Evolutionary conservation across 768 basidiomycete species (phyloP).

Genomic region (Megacollybia marginata): DNA sequence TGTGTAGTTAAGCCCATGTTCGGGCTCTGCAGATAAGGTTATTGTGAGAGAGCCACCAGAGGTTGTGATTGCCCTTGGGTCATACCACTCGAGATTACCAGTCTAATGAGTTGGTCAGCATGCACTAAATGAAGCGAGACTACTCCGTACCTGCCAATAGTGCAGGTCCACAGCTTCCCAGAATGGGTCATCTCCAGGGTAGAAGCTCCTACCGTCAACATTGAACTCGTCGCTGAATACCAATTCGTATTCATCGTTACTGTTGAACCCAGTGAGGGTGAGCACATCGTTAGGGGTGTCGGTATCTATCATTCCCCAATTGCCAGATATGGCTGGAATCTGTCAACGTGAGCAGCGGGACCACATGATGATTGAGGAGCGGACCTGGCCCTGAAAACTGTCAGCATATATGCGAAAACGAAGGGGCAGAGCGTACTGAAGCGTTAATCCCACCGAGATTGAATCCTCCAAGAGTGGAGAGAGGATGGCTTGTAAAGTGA

Average conservation of each 20-base stretch:
- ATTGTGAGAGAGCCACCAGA: slow-evolving; percentile 40
- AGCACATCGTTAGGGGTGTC: slow-evolving; percentile 40
- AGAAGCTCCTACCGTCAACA: slow-evolving; percentile 48
- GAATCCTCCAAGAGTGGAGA: slow-evolving; percentile 21
- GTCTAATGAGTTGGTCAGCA: not conserved
- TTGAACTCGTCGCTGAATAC: slow-evolving; percentile 66
- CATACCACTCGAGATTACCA: slow-evolving; percentile 53
- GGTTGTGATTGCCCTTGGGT: slow-evolving; percentile 42
- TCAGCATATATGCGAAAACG: no score
- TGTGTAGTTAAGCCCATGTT: slow-evolving; percentile 36
- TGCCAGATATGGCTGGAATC: slow-evolving; percentile 19
- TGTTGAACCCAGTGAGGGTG: slow-evolving; percentile 26
- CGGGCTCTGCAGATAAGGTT: slow-evolving; percentile 36
- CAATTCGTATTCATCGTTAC: slow-evolving; percentile 29
- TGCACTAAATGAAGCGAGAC: not conserved
- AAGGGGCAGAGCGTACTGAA: slow-evolving; percentile 27
- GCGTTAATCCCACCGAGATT: slow-evolving; percentile 44
- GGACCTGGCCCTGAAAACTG: slow-evolving; percentile 20
- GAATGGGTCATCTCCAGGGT: slow-evolving; percentile 44
- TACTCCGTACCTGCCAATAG: not conserved
- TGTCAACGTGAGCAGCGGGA: slow-evolving; percentile 21
- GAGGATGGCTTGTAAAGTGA: not conserved
- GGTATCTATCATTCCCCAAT: slow-evolving; percentile 41
- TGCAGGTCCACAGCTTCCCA: slow-evolving; percentile 38
- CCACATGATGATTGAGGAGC: slow-evolving; percentile 12